phyloP scores from a whole-genome alignment of 345 rosid species.

The Mangifera indica region DNA sequence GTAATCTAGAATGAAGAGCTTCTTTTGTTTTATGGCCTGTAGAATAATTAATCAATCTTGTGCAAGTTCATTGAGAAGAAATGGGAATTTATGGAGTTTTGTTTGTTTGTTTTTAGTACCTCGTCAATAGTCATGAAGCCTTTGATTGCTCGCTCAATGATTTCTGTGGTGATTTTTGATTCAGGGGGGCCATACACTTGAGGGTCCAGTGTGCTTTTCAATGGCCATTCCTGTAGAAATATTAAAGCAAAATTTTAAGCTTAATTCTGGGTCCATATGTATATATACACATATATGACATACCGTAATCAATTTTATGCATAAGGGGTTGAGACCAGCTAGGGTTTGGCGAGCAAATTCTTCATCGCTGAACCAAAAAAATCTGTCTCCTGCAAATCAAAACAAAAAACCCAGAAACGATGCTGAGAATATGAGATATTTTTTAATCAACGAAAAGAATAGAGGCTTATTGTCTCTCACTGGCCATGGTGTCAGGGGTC shows the following conservation, averaged over 20 bases:
- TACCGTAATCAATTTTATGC: conserved; percentile 60
- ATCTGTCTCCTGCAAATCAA: conserved; percentile 53
- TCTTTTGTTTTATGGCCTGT: conserved; percentile 53
- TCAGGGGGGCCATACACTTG: conserved; percentile 53
- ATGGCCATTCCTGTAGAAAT: conserved; percentile 71
- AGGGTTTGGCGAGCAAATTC: conserved; percentile 76
- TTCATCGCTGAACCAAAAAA: conserved; percentile 76
- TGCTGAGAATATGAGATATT: no score
- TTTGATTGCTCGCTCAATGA: conserved; percentile 49
- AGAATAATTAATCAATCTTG: neutral
- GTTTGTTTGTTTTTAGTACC: conserved; percentile 36
- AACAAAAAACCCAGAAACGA: neutral
- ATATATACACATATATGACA: neutral
- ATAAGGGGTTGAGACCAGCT: conserved; percentile 74
- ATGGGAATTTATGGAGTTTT: neutral
- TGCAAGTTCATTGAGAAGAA: neutral
- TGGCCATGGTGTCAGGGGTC: conserved; percentile 42
- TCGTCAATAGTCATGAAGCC: conserved; percentile 52
- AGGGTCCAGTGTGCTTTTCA: conserved; percentile 71
- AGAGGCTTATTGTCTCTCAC: conserved; percentile 30
- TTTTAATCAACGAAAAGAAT: neutral
- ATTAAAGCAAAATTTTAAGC: neutral
- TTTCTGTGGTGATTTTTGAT: conserved; percentile 61
- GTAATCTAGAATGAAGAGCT: conserved; percentile 53
- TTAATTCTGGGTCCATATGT: neutral